phyloP scores from a whole-genome alignment of 768 basidiomycete species.

The Tremella yokohamensis region DNA sequence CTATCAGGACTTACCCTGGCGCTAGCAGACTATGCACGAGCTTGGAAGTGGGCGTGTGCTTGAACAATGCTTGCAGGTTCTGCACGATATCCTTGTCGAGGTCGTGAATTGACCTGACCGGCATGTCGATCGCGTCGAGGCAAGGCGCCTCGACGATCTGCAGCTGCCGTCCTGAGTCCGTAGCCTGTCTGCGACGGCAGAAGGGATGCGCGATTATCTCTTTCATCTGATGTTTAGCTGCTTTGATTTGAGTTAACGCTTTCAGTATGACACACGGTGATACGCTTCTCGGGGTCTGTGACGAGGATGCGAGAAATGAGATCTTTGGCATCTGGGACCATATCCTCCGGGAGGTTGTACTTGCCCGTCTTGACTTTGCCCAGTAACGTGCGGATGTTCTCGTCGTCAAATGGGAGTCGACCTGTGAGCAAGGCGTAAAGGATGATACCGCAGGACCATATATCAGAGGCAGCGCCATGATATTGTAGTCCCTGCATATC shows the following conservation, averaged over 20 bases:
- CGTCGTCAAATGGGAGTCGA: slow-evolving; percentile 89
- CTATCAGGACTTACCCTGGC: slow-evolving; percentile 28
- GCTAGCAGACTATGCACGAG: slow-evolving; percentile 45
- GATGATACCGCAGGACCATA: slow-evolving; percentile 96
- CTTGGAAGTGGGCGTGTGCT: slow-evolving; percentile 51
- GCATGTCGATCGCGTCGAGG: slow-evolving; percentile 65
- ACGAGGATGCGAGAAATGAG: slow-evolving; percentile 82
- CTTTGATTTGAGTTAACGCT: slow-evolving; percentile 6
- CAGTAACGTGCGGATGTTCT: slow-evolving; percentile 64
- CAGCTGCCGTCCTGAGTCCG: slow-evolving; percentile 26
- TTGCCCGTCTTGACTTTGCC: slow-evolving; percentile 80
- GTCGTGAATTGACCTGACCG: slow-evolving; percentile 64
- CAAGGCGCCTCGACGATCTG: slow-evolving; percentile 60
- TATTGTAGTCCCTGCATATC: slow-evolving; percentile 68
- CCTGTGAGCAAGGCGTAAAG: slow-evolving; percentile 86
- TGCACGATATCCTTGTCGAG: slow-evolving; percentile 74
- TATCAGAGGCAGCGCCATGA: slow-evolving; percentile 82
- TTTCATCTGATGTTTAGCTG: slow-evolving; percentile 61
- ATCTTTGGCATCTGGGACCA: slow-evolving; percentile 80
- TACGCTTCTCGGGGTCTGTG: slow-evolving; percentile 73
- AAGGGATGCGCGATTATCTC: slow-evolving; percentile 85
- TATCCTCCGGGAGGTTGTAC: slow-evolving; percentile 74
- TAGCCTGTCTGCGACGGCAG: slow-evolving; percentile 57
- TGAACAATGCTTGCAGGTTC: slow-evolving; percentile 80
- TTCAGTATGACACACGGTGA: slow-evolving; percentile 61